Evolutionary conservation across 371 early-diverging fungal species (phyloP), one percentile per base, ranked within the genome.

Genomic region (Cokeromyces recurvatus): DNA sequence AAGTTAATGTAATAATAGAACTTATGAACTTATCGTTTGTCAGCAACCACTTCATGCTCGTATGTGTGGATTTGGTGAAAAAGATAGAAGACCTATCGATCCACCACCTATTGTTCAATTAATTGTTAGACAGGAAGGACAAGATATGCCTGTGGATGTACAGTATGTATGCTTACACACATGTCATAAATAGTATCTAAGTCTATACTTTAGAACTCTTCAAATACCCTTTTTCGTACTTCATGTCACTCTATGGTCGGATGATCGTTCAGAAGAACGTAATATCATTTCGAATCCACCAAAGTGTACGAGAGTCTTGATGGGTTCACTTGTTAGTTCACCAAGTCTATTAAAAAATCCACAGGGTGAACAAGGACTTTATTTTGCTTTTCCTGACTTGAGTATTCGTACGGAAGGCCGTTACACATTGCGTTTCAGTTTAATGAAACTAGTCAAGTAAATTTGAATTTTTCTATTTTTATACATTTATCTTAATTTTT

Each of bases 351-450:
- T 92, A 25, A 85, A 85, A 49, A 85, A 90, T 48, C 64, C 82
- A 8, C 73, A 85, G 37, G 83, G 83, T 23, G 77, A 79, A 46
- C 86, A 82, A 29, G 93, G 91, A 0, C 81, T 86, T 42, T 92
- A 88, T 55, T 95, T 95, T 68, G 92, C 91, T 29, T 95, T 94
- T 59, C 92, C 93, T 2, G 94, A 94, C 52, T 64, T 95, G 32
- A 84, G 86, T 16, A 89, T 95, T 35, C 75, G 95, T 15, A 87
- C 90, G 34, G 93, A 93, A 46, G 95, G 95, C 0, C 64, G 74
- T 12, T 95, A 92, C 55, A 80, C 87, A 0, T 66, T 95, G 39
- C 85, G 82, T 48, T 94, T 94, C 25, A 69, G 68, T 43, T 41
- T 75, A 17, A 75, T 75, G 60, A 75, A 75, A 52, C 35, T 75